Evolutionary conservation across 176 grass and related monocot species (phyloP).

Genomic region (Neostapfia colusana): DNA sequence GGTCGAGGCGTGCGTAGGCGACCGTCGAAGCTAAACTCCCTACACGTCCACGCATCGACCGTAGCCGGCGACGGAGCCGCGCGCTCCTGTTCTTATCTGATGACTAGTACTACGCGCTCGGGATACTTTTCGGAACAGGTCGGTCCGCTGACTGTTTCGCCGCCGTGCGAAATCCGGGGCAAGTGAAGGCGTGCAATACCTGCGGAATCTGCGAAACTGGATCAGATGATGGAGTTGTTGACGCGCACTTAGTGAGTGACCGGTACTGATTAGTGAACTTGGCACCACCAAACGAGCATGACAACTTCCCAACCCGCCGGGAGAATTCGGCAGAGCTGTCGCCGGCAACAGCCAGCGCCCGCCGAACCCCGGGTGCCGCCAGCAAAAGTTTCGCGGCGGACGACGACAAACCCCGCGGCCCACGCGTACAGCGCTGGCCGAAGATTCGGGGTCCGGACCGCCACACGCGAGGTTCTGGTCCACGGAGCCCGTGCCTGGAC

Average conservation of each 20-base stretch:
- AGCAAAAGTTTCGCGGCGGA: too few species aligned
- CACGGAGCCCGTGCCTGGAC: too few species aligned
- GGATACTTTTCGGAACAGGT: background rate
- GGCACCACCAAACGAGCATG: background rate
- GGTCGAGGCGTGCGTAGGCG: constrained; percentile 1
- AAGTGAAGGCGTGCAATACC: background rate
- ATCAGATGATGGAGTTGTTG: background rate
- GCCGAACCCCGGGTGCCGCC: too few species aligned
- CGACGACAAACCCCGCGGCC: too few species aligned
- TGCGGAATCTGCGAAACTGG: background rate
- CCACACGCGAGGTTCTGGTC: too few species aligned
- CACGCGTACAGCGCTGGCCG: background rate
- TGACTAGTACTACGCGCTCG: background rate
- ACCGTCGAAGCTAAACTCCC: too few species aligned
- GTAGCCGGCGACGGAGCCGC: background rate
- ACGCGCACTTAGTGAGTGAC: background rate
- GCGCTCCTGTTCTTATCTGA: background rate
- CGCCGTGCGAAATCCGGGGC: background rate
- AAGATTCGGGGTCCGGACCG: constrained; percentile 13
- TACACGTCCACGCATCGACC: too few species aligned
- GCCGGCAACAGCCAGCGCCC: background rate
- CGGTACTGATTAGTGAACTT: background rate
- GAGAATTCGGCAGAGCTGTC: background rate
- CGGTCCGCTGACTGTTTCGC: background rate
- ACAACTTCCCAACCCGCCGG: background rate